Conservation (phyloP, 441 rosid genomes). For the Eutrema salsugineum region DNA sequence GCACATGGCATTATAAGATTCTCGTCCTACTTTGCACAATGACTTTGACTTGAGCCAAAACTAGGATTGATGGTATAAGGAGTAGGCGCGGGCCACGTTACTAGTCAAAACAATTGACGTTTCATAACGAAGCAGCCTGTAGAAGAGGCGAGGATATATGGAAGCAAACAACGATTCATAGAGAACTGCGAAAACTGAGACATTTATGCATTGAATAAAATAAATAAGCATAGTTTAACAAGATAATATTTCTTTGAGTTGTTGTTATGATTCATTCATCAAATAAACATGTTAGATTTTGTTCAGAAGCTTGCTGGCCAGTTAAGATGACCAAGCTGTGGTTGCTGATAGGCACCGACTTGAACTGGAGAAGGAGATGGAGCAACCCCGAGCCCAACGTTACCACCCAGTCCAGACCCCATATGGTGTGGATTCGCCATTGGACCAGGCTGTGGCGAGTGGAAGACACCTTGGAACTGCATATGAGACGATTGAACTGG, state of each 20-base stretch:
- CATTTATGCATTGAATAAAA: constrained; percentile 41
- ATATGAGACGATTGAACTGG: constrained; percentile 78
- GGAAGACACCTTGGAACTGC: constrained; percentile 76
- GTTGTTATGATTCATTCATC: constrained; percentile 44
- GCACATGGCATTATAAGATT: constrained; percentile 23
- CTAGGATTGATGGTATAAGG: background rate
- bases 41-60: background rate
- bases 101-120: background rate
- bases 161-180: background rate
- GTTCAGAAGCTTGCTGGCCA: constrained; percentile 77
- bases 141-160: background rate
- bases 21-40: constrained; percentile 9
- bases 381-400: constrained; percentile 67
- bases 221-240: constrained; percentile 40
- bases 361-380: constrained; percentile 64
- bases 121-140: background rate
- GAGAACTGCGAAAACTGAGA: background rate
- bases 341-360: constrained; percentile 81
- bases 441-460: constrained; percentile 60
- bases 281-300: constrained; percentile 37
- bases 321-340: constrained; percentile 80
- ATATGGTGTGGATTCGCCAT: constrained; percentile 71
- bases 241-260: constrained; percentile 38
- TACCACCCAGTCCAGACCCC: constrained; percentile 61
- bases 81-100: background rate